A percentile compares a stretch with the other conserved stretches of the same genome.
Evolutionary conservation across 108 stramenopile species (phyloP).

Genomic region (Cylindrotheca closterium): DNA sequence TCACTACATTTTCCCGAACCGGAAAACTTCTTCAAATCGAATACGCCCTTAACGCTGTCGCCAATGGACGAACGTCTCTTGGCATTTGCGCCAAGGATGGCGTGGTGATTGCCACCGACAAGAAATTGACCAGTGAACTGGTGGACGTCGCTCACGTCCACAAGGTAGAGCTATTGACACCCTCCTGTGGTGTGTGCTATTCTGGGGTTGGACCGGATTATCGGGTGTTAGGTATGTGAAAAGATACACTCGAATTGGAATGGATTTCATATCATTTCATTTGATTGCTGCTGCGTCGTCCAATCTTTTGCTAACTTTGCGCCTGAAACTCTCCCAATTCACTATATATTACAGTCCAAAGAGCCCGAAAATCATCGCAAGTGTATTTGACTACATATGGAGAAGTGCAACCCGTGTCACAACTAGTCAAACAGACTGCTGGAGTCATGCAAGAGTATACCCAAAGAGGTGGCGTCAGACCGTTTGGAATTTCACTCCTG

Average conservation of each 20-base stretch:
- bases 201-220: constrained; percentile 99
- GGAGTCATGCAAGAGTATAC: constrained; percentile 98
- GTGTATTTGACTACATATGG: constrained; percentile 90
- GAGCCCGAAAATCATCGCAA: constrained; percentile 94
- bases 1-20: constrained; percentile 97
- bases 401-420: constrained; percentile 87
- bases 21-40: constrained; percentile 99
- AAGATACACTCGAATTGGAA: neutral
- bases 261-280: neutral
- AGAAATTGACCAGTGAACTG: constrained; percentile 88
- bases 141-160: constrained; percentile 86
- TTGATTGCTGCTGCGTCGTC: neutral
- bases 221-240: constrained; percentile 89
- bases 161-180: constrained; percentile 92
- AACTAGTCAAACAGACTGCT: constrained; percentile 93
- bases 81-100: constrained; percentile 98
- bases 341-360: constrained; percentile 78
- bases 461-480: constrained; percentile 96
- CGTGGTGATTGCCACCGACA: constrained; percentile 98
- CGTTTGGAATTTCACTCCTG: constrained; percentile 94
- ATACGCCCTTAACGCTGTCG: constrained; percentile 97
- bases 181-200: constrained; percentile 92
- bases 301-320: too few species aligned
- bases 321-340: too few species aligned
- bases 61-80: constrained; percentile 94